phyloP scores from a whole-genome alignment of 495 filamentous ascomycete genomes.

The Aspergillus sclerotioniger region DNA sequence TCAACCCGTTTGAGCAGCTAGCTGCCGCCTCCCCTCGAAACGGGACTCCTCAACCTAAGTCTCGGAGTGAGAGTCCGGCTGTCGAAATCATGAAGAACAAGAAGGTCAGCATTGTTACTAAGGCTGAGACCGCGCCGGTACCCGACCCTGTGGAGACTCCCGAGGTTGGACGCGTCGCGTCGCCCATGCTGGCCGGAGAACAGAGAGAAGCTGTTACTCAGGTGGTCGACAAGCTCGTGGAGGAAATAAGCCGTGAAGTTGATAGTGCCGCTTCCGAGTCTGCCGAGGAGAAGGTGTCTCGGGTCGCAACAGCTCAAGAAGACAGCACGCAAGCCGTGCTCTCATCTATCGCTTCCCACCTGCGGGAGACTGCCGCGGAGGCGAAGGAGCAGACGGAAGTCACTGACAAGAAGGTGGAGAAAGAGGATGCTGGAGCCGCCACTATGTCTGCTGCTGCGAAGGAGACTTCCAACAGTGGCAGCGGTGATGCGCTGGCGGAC shows the following conservation, averaged over 20 bases:
- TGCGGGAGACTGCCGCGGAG: constrained; percentile 37
- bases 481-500: constrained; percentile 55
- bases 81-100: constrained; percentile 30
- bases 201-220: constrained; percentile 67
- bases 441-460: constrained; percentile 56
- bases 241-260: constrained; percentile 66
- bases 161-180: constrained; percentile 26
- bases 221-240: constrained; percentile 66
- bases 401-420: constrained; percentile 5
- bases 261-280: constrained; percentile 62
- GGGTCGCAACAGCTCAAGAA: constrained; percentile 27
- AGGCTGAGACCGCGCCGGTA: constrained; percentile 15
- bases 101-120: constrained; percentile 24
- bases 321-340: constrained; percentile 34
- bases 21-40: constrained; percentile 67
- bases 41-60: constrained; percentile 42
- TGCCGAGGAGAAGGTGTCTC: constrained; percentile 28
- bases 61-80: constrained; percentile 36
- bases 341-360: constrained; percentile 32
- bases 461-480: constrained; percentile 53
- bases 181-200: constrained; percentile 34
- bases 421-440: constrained; percentile 31
- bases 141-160: constrained; percentile 11
- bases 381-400: constrained; percentile 34
- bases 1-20: constrained; percentile 77